Conservation (phyloP, 2,329 filamentous ascomycete genomes). For the Elsinoe perseae region DNA sequence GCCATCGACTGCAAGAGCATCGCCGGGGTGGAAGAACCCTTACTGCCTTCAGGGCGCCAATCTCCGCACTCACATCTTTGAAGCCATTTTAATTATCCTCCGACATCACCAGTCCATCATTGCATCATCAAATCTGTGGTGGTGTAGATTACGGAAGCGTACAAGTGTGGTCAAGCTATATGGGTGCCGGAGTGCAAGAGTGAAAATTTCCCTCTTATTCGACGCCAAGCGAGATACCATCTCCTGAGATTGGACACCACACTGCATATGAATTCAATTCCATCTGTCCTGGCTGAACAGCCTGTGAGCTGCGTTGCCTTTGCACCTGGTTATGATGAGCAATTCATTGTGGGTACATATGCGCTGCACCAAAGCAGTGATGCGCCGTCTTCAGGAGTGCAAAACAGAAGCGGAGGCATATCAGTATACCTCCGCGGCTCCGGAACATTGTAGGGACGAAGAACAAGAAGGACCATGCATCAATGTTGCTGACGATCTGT, state of each 20-base stretch:
- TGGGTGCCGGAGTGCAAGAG: background rate
- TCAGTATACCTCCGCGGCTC: constrained; percentile 54
- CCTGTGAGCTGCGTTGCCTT: constrained; percentile 76
- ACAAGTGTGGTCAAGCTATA: no score
- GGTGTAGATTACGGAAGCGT: no score
- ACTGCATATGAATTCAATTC: background rate
- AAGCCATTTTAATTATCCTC: constrained; percentile 39
- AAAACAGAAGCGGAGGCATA: constrained; percentile 61
- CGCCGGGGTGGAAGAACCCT: no score
- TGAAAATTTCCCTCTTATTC: constrained; percentile 1
- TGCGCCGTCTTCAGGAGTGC: constrained; percentile 19
- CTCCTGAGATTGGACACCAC: background rate
- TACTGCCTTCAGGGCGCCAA: background rate
- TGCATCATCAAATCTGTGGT: no score
- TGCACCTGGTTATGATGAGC: constrained; percentile 52
- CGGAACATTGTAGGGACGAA: constrained; percentile 48
- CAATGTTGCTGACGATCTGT: no score
- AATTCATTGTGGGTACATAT: constrained; percentile 80
- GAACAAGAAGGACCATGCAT: no score
- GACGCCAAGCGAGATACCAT: background rate
- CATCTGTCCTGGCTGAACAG: background rate
- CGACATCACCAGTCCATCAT: background rate
- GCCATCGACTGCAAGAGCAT: no score
- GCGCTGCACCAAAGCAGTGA: constrained; percentile 50
- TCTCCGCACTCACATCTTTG: constrained; percentile 45